These are phyloP conservation scores for Backusella liffmaniae DNA, from an alignment of 192 early-diverging fungal genomes.

Conservation along the genomic window DNA sequence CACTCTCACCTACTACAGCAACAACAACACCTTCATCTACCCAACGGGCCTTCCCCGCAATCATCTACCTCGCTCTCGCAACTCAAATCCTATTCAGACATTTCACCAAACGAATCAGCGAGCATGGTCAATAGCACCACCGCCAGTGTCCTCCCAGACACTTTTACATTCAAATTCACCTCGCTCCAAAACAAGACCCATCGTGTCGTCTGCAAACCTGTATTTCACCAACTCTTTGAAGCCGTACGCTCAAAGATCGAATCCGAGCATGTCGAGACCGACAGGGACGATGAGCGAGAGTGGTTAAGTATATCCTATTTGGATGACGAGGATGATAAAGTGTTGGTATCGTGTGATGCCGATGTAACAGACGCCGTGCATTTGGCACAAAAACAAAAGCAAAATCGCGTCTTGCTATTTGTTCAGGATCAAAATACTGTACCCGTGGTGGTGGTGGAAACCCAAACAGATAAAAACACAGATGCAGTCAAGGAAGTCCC, in stretches of 20 bases:
- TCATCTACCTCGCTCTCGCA: constrained; percentile 42
- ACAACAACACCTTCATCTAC: not conserved
- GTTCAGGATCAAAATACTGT: constrained; percentile 39
- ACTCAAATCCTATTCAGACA: constrained; percentile 48
- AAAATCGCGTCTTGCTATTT: constrained; percentile 72
- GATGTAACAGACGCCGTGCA: constrained; percentile 85
- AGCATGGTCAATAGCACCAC: constrained; percentile 39
- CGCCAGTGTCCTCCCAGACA: not conserved
- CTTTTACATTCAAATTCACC: constrained; percentile 78
- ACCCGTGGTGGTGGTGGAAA: not conserved
- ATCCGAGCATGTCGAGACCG: constrained; percentile 14
- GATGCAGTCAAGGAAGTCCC: not conserved
- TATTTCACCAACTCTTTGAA: constrained; percentile 51
- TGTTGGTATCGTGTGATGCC: constrained; percentile 72
- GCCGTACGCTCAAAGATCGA: constrained; percentile 53
- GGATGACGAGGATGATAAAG: constrained; percentile 90
- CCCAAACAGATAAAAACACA: not conserved
- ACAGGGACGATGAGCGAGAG: not conserved
- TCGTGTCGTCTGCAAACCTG: constrained; percentile 62
- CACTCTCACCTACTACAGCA: constrained; percentile 36
- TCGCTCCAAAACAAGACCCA: constrained; percentile 70
- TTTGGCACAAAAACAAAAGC: constrained; percentile 75
- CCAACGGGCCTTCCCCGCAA: constrained; percentile 31
- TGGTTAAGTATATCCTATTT: constrained; percentile 71
- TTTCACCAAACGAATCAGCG: constrained; percentile 53